A percentile compares a stretch with the other conserved stretches of the same genome.
phyloP scores from a whole-genome alignment of 345 rosid genomes.

The Barbarea vulgaris region DNA sequence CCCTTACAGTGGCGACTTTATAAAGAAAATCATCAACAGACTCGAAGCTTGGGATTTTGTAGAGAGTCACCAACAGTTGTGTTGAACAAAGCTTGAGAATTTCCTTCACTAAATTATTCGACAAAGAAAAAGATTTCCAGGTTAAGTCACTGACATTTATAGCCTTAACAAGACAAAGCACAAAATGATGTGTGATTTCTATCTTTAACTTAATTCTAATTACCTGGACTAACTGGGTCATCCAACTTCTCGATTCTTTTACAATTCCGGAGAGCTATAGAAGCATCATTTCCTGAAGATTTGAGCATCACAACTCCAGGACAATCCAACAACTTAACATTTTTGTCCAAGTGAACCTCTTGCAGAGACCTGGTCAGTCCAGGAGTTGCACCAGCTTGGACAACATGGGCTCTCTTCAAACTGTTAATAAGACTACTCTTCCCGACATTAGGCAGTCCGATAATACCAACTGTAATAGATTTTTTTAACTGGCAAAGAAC shows the following conservation, averaged over 20 bases:
- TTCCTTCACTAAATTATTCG: constrained; percentile 65
- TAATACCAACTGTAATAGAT: constrained; percentile 87
- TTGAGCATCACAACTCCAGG: constrained; percentile 98
- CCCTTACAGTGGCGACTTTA: constrained; percentile 85
- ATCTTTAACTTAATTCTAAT: neutral
- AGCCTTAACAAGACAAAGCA: neutral
- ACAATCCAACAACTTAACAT: constrained; percentile 89
- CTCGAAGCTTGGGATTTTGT: constrained; percentile 75
- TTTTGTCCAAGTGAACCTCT: constrained; percentile 93
- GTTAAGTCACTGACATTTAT: constrained; percentile 22
- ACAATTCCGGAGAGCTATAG: constrained; percentile 89
- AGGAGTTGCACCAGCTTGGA: constrained; percentile 93
- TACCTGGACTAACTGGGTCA: constrained; percentile 95
- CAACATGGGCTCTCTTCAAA: constrained; percentile 91
- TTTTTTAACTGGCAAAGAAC: constrained; percentile 72
- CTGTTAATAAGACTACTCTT: constrained; percentile 99
- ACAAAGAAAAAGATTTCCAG: constrained; percentile 21
- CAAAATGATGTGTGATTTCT: neutral
- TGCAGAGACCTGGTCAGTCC: constrained; percentile 93
- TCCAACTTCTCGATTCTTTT: constrained; percentile 95
- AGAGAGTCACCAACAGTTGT: constrained; percentile 64
- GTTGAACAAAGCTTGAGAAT: constrained; percentile 82
- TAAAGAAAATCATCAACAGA: constrained; percentile 86
- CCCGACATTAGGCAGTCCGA: constrained; percentile 97
- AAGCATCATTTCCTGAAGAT: constrained; percentile 66